A percentile compares a stretch with the other conserved stretches of the same genome.
Conservation (phyloP, 1,139 yeast genomes). For the Kodamaea anthophila region DNA sequence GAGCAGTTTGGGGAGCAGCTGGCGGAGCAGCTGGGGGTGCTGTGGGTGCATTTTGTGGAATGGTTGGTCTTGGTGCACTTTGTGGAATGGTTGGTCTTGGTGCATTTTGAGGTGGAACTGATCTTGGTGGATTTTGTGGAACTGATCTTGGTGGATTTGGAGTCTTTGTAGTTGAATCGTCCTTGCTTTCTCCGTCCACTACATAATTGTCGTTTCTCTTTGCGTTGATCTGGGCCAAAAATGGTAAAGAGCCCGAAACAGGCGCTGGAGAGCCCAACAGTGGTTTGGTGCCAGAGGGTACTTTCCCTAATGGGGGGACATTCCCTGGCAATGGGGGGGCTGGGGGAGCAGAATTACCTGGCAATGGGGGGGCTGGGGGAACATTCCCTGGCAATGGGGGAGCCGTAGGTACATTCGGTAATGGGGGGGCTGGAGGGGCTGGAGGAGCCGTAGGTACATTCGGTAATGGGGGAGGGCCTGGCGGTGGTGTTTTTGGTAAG, state of each 20-base stretch:
- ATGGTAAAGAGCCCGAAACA: constrained; percentile 29
- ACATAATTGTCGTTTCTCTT: constrained; percentile 32
- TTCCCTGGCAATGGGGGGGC: constrained; percentile 13
- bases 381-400: constrained; percentile 15
- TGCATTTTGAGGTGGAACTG: constrained; percentile 3
- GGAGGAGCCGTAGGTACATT: constrained; percentile 16
- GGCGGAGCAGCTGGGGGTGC: background rate
- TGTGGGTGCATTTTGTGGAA: constrained; percentile 1
- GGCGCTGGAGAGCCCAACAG: constrained; percentile 10
- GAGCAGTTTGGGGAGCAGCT: constrained; percentile 2
- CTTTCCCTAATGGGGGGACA: no score
- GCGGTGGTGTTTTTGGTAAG: constrained; percentile 1
- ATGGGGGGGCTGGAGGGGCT: constrained; percentile 15
- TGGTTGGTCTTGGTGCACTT: background rate
- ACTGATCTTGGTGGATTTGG: constrained; percentile 1
- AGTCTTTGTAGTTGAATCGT: background rate
- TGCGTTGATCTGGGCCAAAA: constrained; percentile 38
- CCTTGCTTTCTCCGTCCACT: constrained; percentile 22
- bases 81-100: constrained; percentile 3
- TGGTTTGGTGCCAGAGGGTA: constrained; percentile 6
- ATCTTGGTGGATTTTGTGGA: constrained; percentile 1
- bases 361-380: constrained; percentile 14
- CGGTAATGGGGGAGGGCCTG: constrained; percentile 9
- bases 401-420: constrained; percentile 12
- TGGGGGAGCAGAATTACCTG: constrained; percentile 11